Evolutionary conservation across 805 yeast species (phyloP).

Genomic region (Lipomyces sp.): DNA sequence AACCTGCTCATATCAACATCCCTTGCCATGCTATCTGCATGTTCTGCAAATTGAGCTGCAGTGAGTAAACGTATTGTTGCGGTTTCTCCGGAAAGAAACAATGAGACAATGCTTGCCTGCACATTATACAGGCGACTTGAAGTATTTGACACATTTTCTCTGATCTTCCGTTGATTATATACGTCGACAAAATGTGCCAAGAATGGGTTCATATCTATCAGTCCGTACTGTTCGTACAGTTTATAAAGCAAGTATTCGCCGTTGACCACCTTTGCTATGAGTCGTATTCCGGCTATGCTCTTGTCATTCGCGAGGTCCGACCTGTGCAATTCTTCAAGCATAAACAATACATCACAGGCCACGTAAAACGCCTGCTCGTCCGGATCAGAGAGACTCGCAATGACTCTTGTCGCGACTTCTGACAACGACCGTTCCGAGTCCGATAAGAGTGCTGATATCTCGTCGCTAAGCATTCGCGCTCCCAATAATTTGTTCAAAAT

Average conservation of each 20-base stretch:
- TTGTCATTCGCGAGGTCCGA: neutral
- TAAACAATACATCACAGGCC: slow-evolving; percentile 26
- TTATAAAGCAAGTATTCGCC: slow-evolving; percentile 29
- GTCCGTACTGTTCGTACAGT: slow-evolving; percentile 27
- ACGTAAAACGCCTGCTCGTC: slow-evolving; percentile 26
- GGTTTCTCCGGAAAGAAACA: slow-evolving; percentile 20
- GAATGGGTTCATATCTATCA: slow-evolving; percentile 31
- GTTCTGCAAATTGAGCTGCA: slow-evolving; percentile 9
- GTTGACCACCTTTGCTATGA: slow-evolving; percentile 20
- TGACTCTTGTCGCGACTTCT: slow-evolving; percentile 11
- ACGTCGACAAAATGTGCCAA: slow-evolving; percentile 28
- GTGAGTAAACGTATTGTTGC: slow-evolving; percentile 4
- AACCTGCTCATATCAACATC: slow-evolving; percentile 25
- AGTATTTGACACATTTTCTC: neutral
- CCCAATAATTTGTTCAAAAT: neutral
- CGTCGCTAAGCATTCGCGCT: slow-evolving; percentile 1
- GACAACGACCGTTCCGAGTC: slow-evolving; percentile 9
- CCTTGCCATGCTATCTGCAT: slow-evolving; percentile 9
- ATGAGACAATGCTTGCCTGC: slow-evolving; percentile 26
- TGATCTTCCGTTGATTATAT: slow-evolving; percentile 13
- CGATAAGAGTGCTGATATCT: neutral
- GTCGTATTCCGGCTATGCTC: neutral
- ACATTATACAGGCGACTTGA: slow-evolving; percentile 6
- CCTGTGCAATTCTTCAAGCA: slow-evolving; percentile 22
- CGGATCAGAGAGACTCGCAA: slow-evolving; percentile 14